Conservation (phyloP, 2,329 filamentous ascomycete species). For the Rhexocercosporidium sp. region DNA sequence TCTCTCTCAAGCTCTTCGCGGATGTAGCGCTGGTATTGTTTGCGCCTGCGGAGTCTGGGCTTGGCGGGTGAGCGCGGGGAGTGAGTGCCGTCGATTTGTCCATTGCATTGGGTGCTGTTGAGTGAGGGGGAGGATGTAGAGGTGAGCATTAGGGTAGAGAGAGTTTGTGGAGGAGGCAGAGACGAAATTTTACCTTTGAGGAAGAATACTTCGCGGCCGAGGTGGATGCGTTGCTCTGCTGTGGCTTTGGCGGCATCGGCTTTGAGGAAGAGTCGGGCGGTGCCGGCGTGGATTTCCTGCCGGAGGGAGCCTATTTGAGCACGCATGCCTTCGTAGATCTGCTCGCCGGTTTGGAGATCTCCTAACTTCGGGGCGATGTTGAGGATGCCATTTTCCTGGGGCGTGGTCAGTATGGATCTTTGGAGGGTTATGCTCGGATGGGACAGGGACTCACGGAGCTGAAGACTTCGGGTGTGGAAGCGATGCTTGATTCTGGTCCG, state of each 20-base stretch:
- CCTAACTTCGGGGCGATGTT: conserved; percentile 4
- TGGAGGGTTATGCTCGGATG: not conserved
- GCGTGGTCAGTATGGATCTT: not conserved
- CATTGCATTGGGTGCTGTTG: not conserved
- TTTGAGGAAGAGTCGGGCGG: not conserved
- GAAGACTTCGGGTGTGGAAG: conserved; percentile 20
- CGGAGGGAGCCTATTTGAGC: not conserved
- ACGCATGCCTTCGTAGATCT: not conserved
- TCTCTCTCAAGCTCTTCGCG: conserved; percentile 10
- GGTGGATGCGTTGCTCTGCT: not conserved
- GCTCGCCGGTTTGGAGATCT: not conserved
- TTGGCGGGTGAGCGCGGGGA: not conserved
- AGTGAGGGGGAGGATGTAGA: not conserved
- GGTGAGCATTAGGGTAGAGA: not conserved
- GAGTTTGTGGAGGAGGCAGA: not conserved
- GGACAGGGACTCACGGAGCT: conserved; percentile 11
- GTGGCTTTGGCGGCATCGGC: not conserved
- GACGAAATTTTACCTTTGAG: not conserved
- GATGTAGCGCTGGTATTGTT: conserved; percentile 18
- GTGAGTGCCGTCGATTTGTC: not conserved
- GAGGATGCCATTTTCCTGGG: conserved; percentile 15
- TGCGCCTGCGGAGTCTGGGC: not conserved
- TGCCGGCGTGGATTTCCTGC: not conserved
- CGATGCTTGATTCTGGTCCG: not conserved
- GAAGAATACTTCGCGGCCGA: conserved; percentile 18